phyloP scores from a whole-genome alignment of 495 filamentous ascomycete genomes.

The Terfezia claveryi region DNA sequence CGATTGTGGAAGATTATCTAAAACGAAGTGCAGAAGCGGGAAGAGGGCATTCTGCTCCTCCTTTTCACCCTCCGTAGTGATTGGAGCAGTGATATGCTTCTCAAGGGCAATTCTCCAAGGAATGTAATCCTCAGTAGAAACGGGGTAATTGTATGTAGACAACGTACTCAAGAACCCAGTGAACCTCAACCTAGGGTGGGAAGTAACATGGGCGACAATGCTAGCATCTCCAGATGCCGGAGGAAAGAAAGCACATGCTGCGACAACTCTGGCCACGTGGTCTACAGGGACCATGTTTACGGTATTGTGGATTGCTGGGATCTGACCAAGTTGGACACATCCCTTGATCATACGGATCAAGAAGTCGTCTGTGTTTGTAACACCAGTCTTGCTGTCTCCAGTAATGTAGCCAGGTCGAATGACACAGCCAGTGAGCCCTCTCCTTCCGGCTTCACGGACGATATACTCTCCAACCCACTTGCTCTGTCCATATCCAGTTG shows the following conservation, averaged over 20 bases:
- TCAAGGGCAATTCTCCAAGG: slow-evolving; percentile 22
- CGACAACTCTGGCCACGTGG: slow-evolving; percentile 59
- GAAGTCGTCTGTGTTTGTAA: slow-evolving; percentile 79
- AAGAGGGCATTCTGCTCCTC: slow-evolving; percentile 24
- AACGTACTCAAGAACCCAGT: slow-evolving; percentile 54
- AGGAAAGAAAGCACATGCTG: slow-evolving; percentile 46
- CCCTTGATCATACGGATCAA: slow-evolving; percentile 75
- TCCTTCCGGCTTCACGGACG: slow-evolving; percentile 51
- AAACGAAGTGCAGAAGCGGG: slow-evolving; percentile 72
- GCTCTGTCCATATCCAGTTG: slow-evolving; percentile 76
- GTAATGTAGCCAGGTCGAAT: slow-evolving; percentile 73
- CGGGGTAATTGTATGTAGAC: slow-evolving; percentile 53
- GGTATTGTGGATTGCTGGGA: slow-evolving; percentile 64
- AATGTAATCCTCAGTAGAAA: slow-evolving; percentile 44
- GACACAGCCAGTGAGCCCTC: slow-evolving; percentile 55
- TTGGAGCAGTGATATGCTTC: slow-evolving; percentile 18
- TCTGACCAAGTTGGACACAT: slow-evolving; percentile 51
- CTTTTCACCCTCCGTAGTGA: slow-evolving; percentile 2
- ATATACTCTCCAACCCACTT: slow-evolving; percentile 76
- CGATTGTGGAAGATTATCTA: slow-evolving; percentile 50
- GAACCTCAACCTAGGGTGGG: slow-evolving; percentile 58
- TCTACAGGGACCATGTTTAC: slow-evolving; percentile 81
- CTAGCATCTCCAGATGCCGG: slow-evolving; percentile 26
- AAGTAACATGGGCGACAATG: slow-evolving; percentile 51
- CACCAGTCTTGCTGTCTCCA: slow-evolving; percentile 50